These are phyloP conservation scores for Hura crepitans DNA, from an alignment of 441 rosid genomes.

Conservation along the genomic window DNA sequence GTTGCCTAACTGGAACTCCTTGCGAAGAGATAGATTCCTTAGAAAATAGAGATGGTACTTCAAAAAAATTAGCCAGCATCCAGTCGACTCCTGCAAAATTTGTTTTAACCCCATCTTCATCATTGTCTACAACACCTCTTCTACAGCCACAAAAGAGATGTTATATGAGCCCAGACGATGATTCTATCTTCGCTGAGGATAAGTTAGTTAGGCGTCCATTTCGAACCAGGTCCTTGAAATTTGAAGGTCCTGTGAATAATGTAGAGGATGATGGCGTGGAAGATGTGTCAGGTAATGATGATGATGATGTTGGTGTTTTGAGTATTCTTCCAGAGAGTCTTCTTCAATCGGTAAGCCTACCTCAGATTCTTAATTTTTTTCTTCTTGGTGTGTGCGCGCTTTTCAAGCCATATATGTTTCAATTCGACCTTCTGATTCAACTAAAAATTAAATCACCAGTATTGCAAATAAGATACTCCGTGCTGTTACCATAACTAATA, in stretches of 20 bases:
- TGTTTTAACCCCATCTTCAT: constrained; percentile 39
- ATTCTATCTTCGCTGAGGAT: constrained; percentile 31
- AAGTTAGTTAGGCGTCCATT: constrained; percentile 62
- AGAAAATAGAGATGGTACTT: constrained; percentile 24
- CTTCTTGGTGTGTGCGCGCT: not conserved
- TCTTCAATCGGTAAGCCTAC: constrained; percentile 53
- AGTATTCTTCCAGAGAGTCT: constrained; percentile 57
- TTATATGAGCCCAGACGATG: constrained; percentile 46
- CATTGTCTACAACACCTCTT: constrained; percentile 44
- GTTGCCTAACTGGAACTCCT: constrained; percentile 37
- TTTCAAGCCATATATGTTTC: not conserved
- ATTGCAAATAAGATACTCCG: not conserved
- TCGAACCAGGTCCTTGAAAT: constrained; percentile 56
- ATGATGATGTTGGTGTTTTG: constrained; percentile 40
- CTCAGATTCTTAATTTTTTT: not conserved
- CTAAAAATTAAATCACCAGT: not conserved
- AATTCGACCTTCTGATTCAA: not conserved
- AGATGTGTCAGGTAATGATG: constrained; percentile 14
- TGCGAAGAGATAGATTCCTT: constrained; percentile 28
- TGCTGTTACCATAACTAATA: not conserved
- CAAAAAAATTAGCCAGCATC: constrained; percentile 26
- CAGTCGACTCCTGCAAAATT: constrained; percentile 62
- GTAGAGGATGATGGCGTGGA: constrained; percentile 28
- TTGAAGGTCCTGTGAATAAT: constrained; percentile 45
- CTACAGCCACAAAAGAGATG: constrained; percentile 48